phyloP scores from a whole-genome alignment of 345 rosid species.

The Gossypium longicalyx region DNA sequence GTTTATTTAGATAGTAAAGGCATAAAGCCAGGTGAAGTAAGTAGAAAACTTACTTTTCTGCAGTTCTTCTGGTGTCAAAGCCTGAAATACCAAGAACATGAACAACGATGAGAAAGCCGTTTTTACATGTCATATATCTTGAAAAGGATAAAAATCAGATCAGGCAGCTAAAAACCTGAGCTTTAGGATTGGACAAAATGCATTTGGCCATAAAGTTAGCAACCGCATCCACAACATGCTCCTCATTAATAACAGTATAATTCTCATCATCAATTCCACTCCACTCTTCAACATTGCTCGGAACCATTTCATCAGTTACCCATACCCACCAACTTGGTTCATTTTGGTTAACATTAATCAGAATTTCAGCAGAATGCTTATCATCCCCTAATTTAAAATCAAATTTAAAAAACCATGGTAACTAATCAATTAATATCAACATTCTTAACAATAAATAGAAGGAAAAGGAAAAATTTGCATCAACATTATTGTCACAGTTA shows the following conservation, averaged over 20 bases:
- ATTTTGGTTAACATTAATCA: constrained; percentile 53
- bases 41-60: constrained; percentile 58
- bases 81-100: constrained; percentile 43
- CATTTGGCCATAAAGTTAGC: constrained; percentile 94
- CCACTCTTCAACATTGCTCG: constrained; percentile 63
- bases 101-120: constrained; percentile 16
- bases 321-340: constrained; percentile 99
- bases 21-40: neutral
- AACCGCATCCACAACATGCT: constrained; percentile 83
- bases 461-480: neutral
- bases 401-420: neutral
- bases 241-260: constrained; percentile 70
- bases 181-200: constrained; percentile 73
- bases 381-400: constrained; percentile 48
- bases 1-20: neutral
- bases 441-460: neutral
- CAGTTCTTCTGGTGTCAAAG: constrained; percentile 70
- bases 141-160: neutral
- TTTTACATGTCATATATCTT: neutral
- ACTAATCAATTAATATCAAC: neutral
- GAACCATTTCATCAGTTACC: constrained; percentile 89
- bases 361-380: constrained; percentile 23
- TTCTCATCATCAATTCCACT: constrained; percentile 78
- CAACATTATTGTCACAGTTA: neutral
- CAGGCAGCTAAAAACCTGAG: constrained; percentile 39